These are phyloP conservation scores for Sarocladium strictum DNA, from an alignment of 2,329 filamentous ascomycete genomes.

Conservation along the genomic window DNA sequence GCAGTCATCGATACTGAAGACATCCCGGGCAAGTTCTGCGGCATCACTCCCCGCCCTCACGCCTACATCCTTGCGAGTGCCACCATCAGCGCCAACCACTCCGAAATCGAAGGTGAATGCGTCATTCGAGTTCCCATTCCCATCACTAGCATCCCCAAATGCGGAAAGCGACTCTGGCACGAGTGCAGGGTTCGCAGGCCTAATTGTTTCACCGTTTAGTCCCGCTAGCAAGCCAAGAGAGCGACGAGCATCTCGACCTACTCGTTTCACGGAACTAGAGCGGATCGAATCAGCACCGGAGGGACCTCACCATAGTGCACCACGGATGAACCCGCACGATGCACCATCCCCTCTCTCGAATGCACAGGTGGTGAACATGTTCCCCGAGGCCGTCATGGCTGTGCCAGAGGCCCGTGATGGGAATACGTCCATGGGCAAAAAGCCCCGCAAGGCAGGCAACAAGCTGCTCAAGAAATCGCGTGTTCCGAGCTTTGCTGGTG, in stretches of 20 bases:
- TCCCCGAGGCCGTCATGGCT: constrained; percentile 12
- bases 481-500: constrained; percentile 21
- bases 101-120: not conserved
- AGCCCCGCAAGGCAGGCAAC: constrained; percentile 12
- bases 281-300: not conserved
- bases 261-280: not conserved
- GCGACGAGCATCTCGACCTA: not conserved
- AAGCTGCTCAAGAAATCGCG: constrained; percentile 25
- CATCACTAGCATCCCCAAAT: not conserved
- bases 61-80: constrained; percentile 10
- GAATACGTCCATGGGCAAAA: constrained; percentile 8
- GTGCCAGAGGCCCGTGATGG: constrained; percentile 1
- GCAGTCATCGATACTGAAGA: constrained; percentile 13
- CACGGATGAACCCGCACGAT: not conserved
- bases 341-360: constrained; percentile 8
- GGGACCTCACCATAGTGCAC: not conserved
- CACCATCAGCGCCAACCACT: constrained; percentile 12
- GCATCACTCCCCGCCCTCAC: constrained; percentile 17
- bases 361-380: constrained; percentile 11
- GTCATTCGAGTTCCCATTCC: not conserved
- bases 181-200: no score
- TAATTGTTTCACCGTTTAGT: not conserved
- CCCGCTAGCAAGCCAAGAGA: not conserved
- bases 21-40: constrained; percentile 13
- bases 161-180: not conserved